Base-by-base conservation (phyloP, 805 yeast genomes). In the Citeromyces matritensis region DNA sequence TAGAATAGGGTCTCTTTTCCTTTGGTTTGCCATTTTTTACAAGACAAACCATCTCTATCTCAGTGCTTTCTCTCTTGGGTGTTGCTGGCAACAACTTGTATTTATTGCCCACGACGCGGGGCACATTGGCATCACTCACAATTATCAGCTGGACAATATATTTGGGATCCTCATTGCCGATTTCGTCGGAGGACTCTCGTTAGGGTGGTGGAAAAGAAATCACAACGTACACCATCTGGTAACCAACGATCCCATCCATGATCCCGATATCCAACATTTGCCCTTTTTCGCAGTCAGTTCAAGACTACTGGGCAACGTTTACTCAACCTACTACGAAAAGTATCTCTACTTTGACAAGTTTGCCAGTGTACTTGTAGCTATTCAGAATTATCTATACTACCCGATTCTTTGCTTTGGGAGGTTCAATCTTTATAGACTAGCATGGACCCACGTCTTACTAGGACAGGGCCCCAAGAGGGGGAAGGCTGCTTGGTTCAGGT, bases 161-260 rank as follows among this genome's bases (percentile, higher is more conserved):
- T 60, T 81, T 35, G 93, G 94, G 1, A 69, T 75, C 50, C 31
- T 70, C 2, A 59, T 84, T 31, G 93, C 94, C 1, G 72, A 81
- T 38, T 84, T 65, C 59, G 53, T 73, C 32, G 95, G 95, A n/a
- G 95, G 95, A 0, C 60, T 84, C 27, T 80, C 94, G 29, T 47
- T 83, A 13, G 94, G 94, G 2, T 84, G 95, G 95, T 84, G 95
- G 95, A 85, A 84, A 43, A 63, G 86, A 32, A 84, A 81, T 51
- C 95, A 84, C 53, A 84, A 84, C 48, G 93, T 84, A n/a, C 95
- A 84, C 52, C 95, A 84, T 49, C 55, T 84, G 32, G 65, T 84
- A 33, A 80, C 95, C n/a, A 84, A 84, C 51, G 94, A 84, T 47
- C 95, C 95, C 0, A 78, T 79, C 2, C 94, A 85, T 47, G 95